These are phyloP conservation scores for Pyrenochaeta sp. DNA, from an alignment of 2,329 filamentous ascomycete species.

Conservation along the genomic window DNA sequence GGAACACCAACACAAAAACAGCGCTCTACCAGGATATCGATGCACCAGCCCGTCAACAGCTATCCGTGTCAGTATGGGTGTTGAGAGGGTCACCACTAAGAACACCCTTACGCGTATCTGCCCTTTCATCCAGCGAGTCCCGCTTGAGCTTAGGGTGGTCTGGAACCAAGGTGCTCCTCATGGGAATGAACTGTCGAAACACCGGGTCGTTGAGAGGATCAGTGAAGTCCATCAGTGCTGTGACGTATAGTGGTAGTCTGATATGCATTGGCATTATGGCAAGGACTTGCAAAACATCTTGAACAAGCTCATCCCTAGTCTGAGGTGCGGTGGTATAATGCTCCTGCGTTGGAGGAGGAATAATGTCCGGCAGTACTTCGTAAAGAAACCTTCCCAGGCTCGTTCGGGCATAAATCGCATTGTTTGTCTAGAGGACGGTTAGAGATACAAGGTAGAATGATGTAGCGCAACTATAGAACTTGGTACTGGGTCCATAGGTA, in stretches of 20 bases:
- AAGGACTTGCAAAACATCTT: background rate
- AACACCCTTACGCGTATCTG: conserved; percentile 44
- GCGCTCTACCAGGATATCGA: background rate
- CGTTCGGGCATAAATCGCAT: background rate
- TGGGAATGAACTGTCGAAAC: conserved; percentile 66
- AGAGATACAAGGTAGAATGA: background rate
- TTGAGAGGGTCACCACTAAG: background rate
- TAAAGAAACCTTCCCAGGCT: background rate
- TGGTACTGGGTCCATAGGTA: background rate
- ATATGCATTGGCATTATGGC: background rate
- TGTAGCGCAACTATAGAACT: background rate
- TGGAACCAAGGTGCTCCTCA: conserved; percentile 59
- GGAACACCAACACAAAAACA: background rate
- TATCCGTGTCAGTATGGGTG: background rate
- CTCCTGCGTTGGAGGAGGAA: background rate
- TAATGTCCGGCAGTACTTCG: background rate
- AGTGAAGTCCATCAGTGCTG: background rate
- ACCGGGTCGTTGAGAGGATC: conserved; percentile 64
- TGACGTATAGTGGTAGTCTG: background rate
- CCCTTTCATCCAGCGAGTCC: conserved; percentile 64
- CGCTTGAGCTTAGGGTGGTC: conserved; percentile 62
- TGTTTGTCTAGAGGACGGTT: background rate
- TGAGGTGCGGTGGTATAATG: background rate
- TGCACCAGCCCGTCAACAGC: background rate
- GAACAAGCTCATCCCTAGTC: background rate